A percentile compares a stretch with the other conserved stretches of the same genome.
Conservation (phyloP, 192 early-diverging fungal genomes). For the Coemansia sp. region DNA sequence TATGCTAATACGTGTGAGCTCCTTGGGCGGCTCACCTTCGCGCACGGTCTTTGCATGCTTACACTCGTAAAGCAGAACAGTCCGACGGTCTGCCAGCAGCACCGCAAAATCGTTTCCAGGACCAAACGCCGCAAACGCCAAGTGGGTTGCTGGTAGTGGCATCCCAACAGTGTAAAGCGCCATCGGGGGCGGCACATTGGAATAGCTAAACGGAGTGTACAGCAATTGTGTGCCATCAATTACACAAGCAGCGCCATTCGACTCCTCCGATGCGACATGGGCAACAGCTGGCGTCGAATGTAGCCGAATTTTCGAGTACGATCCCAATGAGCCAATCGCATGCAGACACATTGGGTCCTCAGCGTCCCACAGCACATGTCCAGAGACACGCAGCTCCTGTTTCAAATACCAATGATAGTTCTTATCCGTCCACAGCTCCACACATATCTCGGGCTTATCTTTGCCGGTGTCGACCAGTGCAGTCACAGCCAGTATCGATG, state of each 20-base stretch:
- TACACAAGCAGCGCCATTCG: conserved; percentile 64
- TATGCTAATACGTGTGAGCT: conserved; percentile 7
- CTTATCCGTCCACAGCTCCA: conserved; percentile 90
- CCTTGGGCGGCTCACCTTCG: conserved; percentile 30
- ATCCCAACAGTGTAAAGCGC: conserved; percentile 29
- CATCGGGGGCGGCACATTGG: conserved; percentile 98
- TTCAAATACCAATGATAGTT: conserved; percentile 99
- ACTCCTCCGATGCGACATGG: conserved; percentile 20
- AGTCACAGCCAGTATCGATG: conserved; percentile 79
- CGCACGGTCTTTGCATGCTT: conserved; percentile 6
- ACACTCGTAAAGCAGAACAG: conserved; percentile 23
- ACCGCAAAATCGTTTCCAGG: conserved; percentile 72
- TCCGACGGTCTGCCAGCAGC: conserved; percentile 60
- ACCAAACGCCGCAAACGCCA: conserved; percentile 64
- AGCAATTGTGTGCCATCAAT: conserved; percentile 65
- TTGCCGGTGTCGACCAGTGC: conserved; percentile 33
- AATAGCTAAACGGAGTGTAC: conserved; percentile 56
- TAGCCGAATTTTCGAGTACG: conserved; percentile 15
- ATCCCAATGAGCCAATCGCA: conserved; percentile 32
- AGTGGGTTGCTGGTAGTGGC: conserved; percentile 42
- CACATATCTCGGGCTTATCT: conserved; percentile 23
- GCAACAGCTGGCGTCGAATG: conserved; percentile 21
- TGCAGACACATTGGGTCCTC: conserved; percentile 69
- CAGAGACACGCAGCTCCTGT: conserved; percentile 68
- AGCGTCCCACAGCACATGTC: conserved; percentile 74